These are phyloP conservation scores for Sporothrix euskadiensis DNA, from an alignment of 2,329 filamentous ascomycete genomes.

Conservation along the genomic window DNA sequence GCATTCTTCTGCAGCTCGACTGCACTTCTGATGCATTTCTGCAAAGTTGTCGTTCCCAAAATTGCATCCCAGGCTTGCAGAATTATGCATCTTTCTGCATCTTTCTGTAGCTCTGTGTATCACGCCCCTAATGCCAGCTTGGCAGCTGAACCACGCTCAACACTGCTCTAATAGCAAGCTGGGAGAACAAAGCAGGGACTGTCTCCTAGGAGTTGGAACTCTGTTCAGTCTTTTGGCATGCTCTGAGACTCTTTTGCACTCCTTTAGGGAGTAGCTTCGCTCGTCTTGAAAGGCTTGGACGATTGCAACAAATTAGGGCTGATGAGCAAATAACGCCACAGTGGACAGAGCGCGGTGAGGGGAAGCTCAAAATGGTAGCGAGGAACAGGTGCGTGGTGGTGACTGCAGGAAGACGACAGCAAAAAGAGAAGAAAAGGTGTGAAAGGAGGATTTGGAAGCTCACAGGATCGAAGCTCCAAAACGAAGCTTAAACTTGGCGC, in stretches of 20 bases:
- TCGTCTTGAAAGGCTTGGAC: background rate
- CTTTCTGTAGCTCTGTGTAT: constrained; percentile 1
- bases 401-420: background rate
- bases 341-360: background rate
- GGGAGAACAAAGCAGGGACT: background rate
- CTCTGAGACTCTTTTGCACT: background rate
- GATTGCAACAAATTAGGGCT: background rate
- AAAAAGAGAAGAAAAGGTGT: background rate
- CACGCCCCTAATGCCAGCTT: background rate
- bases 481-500: constrained; percentile 13
- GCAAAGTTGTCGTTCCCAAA: background rate
- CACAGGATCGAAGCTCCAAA: background rate
- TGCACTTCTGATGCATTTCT: background rate
- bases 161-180: background rate
- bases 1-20: background rate
- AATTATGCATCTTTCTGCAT: background rate
- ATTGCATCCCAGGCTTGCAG: background rate
- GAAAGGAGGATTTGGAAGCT: background rate
- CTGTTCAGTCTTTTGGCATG: too few relatives aligned
- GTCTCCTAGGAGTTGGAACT: background rate
- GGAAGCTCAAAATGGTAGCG: background rate
- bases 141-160: background rate
- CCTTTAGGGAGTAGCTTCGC: background rate
- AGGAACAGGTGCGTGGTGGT: background rate
- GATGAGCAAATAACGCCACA: constrained; percentile 22